phyloP scores from a whole-genome alignment of 2,329 filamentous ascomycete genomes.

The Albifimbria verrucaria region DNA sequence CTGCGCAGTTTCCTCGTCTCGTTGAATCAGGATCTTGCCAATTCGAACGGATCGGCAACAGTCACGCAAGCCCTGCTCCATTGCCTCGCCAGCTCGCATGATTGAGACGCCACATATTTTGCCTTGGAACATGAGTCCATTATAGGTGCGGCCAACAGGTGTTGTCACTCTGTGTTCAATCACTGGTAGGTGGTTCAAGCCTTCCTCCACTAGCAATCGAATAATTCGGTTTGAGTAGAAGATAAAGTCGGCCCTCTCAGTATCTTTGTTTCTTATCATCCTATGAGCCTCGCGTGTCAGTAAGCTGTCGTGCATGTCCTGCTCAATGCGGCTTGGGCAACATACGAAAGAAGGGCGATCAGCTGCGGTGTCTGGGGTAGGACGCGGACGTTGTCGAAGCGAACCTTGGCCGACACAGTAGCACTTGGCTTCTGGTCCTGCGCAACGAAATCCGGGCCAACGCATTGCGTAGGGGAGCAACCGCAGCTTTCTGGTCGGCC shows the following conservation, averaged over 20 bases:
- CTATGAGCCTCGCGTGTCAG: too few relatives aligned
- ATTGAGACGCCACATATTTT: slow-evolving; percentile 99
- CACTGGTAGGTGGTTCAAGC: slow-evolving; percentile 91
- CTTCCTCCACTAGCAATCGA: slow-evolving; percentile 92
- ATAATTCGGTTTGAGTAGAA: slow-evolving; percentile 99
- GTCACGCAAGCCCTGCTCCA: slow-evolving; percentile 95
- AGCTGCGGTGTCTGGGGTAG: slow-evolving; percentile 92
- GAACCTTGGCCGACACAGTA: slow-evolving; percentile 80
- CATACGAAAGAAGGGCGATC: slow-evolving; percentile 95
- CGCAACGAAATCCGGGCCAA: slow-evolving; percentile 77
- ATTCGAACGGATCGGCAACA: slow-evolving; percentile 98
- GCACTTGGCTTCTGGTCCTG: slow-evolving; percentile 78
- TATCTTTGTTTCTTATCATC: slow-evolving; percentile 91
- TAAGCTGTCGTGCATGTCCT: too few relatives aligned
- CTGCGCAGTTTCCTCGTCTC: slow-evolving; percentile 89
- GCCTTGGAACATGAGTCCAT: slow-evolving; percentile 90
- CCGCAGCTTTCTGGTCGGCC: slow-evolving; percentile 16
- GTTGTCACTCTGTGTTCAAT: slow-evolving; percentile 87
- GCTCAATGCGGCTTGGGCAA: too few relatives aligned
- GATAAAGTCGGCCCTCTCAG: slow-evolving; percentile 92
- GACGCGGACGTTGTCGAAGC: slow-evolving; percentile 84
- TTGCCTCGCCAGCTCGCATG: slow-evolving; percentile 96
- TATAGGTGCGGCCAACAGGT: slow-evolving; percentile 82
- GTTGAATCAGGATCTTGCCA: slow-evolving; percentile 96
- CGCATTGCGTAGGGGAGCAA: slow-evolving; percentile 50